Evolutionary conservation across 176 grass and related monocot species (phyloP).

Genomic region (Avena insularis): DNA sequence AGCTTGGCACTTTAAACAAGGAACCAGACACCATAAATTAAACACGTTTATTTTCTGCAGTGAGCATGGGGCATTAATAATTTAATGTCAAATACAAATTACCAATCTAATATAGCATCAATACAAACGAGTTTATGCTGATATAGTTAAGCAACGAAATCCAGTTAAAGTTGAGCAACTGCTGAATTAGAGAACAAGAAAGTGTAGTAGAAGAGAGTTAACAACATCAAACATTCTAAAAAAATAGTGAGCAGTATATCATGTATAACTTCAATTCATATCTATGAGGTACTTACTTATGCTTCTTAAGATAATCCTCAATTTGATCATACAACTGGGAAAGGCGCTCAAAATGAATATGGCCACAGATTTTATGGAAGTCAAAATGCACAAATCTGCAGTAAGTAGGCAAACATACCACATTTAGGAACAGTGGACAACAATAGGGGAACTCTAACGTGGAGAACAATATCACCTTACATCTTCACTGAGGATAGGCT

Average conservation of each 20-base stretch:
- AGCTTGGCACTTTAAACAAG: not conserved
- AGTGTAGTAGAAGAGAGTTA: not conserved
- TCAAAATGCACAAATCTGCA: constrained; percentile 92
- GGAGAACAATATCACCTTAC: constrained; percentile 58
- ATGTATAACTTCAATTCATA: constrained; percentile 4
- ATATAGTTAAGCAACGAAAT: not conserved
- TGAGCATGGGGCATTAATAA: not conserved
- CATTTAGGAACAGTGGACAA: constrained; percentile 26
- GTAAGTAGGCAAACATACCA: not conserved
- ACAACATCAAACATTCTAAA: not conserved
- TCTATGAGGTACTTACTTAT: constrained; percentile 55
- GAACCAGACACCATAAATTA: not conserved
- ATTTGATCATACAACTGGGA: constrained; percentile 89
- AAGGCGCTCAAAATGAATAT: constrained; percentile 92
- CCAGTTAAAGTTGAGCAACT: not conserved
- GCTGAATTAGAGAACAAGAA: not conserved
- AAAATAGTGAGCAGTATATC: not conserved
- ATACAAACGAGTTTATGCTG: too few relatives aligned
- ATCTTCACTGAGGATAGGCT: constrained; percentile 88
- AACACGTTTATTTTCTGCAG: not conserved
- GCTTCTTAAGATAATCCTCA: constrained; percentile 81
- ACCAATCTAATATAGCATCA: not conserved
- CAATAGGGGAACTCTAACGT: constrained; percentile 14
- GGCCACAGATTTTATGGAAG: constrained; percentile 89
- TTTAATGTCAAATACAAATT: not conserved